Evolutionary conservation across 306 rosid species (phyloP), one percentile per base, ranked within the genome.

Genomic region (Gleditsia sinensis): DNA sequence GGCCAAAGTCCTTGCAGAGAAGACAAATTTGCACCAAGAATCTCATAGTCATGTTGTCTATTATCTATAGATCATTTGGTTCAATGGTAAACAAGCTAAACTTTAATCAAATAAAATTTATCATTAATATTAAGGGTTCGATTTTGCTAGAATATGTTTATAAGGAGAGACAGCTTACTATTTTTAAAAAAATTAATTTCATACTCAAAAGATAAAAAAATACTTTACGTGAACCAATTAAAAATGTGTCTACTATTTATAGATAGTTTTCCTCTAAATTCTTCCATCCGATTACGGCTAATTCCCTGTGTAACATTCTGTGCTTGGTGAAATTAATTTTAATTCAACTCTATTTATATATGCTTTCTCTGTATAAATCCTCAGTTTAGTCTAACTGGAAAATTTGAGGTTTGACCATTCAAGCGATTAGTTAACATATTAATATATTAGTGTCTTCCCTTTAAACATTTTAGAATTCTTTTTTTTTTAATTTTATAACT

Each of bases 291-390:
- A 28, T 54, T 72, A 51, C 67, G 34, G 57, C 58, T 74, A 42
- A 71, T 45, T 20, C 23, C 5, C 28, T 39, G 19, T 23, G n/a
- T 53, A 11, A 50, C 25, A 49, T 16, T 56, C 39, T 51, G 16
- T 33, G 57, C 62, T 11, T 64, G 21, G 69, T 24, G 58, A 64
- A 70, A 63, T 46, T 33, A 37, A 23, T 74, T 57, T 4, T 36
- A 32, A 45, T 36, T 39, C 62, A 54, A 43, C 36, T 19, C 17
- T 23, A 21, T 33, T 21, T 33, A 24, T 25, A 2, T 7, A 17
- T 20, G 13, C 17, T n/a, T n/a, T 64, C 62, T 21, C 68, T 49
- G 78, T n/a, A 16, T 14, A 45, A 30, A 4, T 81, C 78, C 81
- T 69, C 19, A 43, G 46, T 14, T 23, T 59, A 14, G 32, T 23